Base-by-base conservation (phyloP, 2,329 filamentous ascomycete species). In the Septoria petroselini region DNA sequence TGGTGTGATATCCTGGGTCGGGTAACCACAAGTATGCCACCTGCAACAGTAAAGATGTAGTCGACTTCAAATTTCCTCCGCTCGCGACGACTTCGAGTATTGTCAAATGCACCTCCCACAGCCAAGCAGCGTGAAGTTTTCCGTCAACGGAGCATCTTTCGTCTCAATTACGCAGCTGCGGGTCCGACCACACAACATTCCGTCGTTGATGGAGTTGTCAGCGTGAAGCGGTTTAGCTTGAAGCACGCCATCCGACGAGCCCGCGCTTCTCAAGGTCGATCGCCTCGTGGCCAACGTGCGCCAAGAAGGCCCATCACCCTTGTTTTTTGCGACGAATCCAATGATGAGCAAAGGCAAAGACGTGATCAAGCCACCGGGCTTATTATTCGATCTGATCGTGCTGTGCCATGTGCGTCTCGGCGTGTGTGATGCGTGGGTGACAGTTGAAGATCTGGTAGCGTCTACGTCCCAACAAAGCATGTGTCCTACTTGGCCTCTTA, bases 191-290 rank as follows among this genome's bases (percentile, higher is more conserved):
- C 43, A 21, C 43, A 39, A 18, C n/a, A 15, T 43, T 39, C 37
- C 38, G 21, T 37, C 17, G 35, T 15, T 18, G n/a, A 48, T 48
- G 38, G 30, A 41, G 38, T 48, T 12, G 37, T 14, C n/a, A 30
- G 30, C 19, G 46, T 38, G 21, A 45, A 43, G 41, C 17, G 50
- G 50, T 44, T 53, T 53, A 53, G 50, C 50, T 29, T 49, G 15
- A 18, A 53, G 50, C 50, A 53, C 50, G 50, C 50, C 34, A 53
- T 53, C 38, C 41, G 41, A 50, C 47, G 38, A 50, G 14, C 40
- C 33, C 34, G 41, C 41, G 41, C 41, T 23, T 34, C 41, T 43
- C 18, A 18, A 18, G 35, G 14, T 33, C 31, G 19, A 29, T 38
- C 49, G 49, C 49, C 21, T 23, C 38, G 45, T 53, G 41, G 50